phyloP scores from a whole-genome alignment of 805 yeast species.

The Candida orba region DNA sequence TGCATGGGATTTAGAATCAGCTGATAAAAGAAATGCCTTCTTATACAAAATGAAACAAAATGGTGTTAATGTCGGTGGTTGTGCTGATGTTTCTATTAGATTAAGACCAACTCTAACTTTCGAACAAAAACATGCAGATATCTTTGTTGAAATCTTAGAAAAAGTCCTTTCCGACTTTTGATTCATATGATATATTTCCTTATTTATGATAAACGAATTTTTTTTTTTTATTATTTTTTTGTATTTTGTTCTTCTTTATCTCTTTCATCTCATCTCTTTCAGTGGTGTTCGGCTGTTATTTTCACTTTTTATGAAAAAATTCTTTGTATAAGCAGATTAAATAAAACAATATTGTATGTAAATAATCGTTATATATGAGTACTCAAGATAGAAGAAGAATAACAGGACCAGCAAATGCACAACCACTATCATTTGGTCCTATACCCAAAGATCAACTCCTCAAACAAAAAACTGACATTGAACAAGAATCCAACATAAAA shows the following conservation, averaged over 20 bases:
- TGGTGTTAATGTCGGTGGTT: constrained; percentile 81
- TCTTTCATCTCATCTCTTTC: no score
- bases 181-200: neutral
- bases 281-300: neutral
- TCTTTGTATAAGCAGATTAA: neutral
- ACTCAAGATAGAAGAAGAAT: constrained; percentile 70
- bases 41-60: constrained; percentile 47
- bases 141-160: constrained; percentile 42
- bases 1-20: constrained; percentile 64
- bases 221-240: neutral
- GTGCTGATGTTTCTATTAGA: constrained; percentile 73
- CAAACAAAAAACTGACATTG: constrained; percentile 8
- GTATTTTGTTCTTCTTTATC: no score
- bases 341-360: neutral
- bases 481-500: constrained; percentile 24
- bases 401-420: constrained; percentile 71
- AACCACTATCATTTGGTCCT: constrained; percentile 37
- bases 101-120: constrained; percentile 74
- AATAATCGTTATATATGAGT: neutral
- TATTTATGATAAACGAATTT: neutral
- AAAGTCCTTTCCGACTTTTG: constrained; percentile 25
- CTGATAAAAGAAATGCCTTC: constrained; percentile 54
- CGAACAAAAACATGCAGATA: constrained; percentile 74
- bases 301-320: neutral
- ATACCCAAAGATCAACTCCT: constrained; percentile 12